Evolutionary conservation across 2,329 filamentous ascomycete species (phyloP).

Genomic region (Talaromyces sp.): DNA sequence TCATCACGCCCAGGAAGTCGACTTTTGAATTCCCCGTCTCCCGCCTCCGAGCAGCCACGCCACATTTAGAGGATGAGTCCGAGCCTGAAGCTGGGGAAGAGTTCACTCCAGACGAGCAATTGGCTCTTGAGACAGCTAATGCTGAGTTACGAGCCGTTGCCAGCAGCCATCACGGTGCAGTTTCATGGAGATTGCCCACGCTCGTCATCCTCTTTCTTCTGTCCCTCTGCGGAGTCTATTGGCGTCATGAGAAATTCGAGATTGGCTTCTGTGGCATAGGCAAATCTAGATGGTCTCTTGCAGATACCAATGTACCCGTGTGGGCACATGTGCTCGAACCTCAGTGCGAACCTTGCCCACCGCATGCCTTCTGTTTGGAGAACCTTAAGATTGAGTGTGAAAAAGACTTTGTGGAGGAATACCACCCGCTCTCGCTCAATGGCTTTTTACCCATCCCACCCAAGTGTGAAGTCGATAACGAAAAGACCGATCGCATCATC

Average conservation of each 20-base stretch:
- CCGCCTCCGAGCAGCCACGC: conserved; percentile 30
- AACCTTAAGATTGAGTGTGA: conserved; percentile 78
- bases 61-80: conserved; percentile 37
- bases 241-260: conserved; percentile 90
- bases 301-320: conserved; percentile 66
- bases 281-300: conserved; percentile 56
- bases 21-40: conserved; percentile 58
- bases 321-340: conserved; percentile 69
- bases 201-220: conserved; percentile 69
- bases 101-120: conserved; percentile 64
- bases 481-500: conserved; percentile 82
- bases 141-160: conserved; percentile 46
- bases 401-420: conserved; percentile 77
- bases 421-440: conserved; percentile 76
- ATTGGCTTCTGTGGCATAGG: conserved; percentile 93
- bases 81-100: conserved; percentile 47
- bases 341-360: conserved; percentile 83
- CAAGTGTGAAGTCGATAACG: conserved; percentile 90
- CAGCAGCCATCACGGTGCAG: conserved; percentile 51
- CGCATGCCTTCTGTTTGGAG: conserved; percentile 82
- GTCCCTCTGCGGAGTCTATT: conserved; percentile 73
- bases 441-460: conserved; percentile 81
- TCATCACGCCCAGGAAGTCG: conserved; percentile 53
- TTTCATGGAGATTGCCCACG: conserved; percentile 46
- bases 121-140: conserved; percentile 72